These are phyloP conservation scores for Monsonia emarginata DNA, from an alignment of 441 rosid genomes.

Conservation along the genomic window DNA sequence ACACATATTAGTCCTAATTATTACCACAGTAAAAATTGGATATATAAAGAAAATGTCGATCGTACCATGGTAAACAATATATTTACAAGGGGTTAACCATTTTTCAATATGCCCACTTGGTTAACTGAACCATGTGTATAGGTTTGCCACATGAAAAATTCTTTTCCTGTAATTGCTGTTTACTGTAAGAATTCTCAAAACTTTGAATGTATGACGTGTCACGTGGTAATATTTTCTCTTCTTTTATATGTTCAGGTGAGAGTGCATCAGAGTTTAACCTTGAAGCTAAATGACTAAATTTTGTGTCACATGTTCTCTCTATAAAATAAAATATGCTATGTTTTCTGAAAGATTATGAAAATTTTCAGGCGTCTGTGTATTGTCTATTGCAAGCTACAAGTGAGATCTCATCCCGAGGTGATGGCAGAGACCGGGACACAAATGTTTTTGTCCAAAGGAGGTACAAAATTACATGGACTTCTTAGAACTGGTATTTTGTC, in stretches of 20 bases:
- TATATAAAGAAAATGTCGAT: not conserved
- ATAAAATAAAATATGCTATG: constrained; percentile 13
- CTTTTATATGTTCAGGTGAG: not conserved
- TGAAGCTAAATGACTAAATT: not conserved
- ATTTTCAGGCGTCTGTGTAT: constrained; percentile 73
- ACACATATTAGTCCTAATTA: not conserved
- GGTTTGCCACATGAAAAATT: not conserved
- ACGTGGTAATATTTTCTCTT: not conserved
- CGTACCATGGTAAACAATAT: not conserved
- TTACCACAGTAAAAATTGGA: not conserved
- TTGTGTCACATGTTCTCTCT: not conserved
- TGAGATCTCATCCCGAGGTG: constrained; percentile 73
- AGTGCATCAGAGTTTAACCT: not conserved
- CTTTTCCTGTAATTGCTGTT: not conserved
- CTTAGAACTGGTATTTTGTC: not conserved
- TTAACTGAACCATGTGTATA: not conserved
- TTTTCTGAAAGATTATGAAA: constrained; percentile 25
- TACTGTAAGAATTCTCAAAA: not conserved
- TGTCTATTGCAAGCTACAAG: constrained; percentile 81
- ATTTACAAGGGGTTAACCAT: not conserved
- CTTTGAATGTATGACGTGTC: not conserved
- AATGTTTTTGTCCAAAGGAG: constrained; percentile 76
- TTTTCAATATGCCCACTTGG: not conserved
- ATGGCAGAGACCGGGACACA: constrained; percentile 65
- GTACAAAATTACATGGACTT: constrained; percentile 26